These are phyloP conservation scores for Dactylorhiza incarnata DNA, from an alignment of 106 monocot species.

Conservation along the genomic window DNA sequence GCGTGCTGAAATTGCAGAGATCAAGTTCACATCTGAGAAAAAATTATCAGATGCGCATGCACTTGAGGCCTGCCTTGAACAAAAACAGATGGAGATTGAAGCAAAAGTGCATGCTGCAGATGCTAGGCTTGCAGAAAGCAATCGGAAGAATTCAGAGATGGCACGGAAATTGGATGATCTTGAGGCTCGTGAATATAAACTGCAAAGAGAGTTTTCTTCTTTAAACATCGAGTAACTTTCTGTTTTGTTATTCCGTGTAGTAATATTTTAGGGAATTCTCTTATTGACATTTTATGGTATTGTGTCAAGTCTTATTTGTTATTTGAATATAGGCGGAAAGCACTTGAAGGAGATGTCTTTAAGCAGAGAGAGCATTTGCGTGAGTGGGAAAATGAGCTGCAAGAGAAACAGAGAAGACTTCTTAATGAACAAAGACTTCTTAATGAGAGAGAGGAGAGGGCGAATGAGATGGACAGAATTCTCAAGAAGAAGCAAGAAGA, in stretches of 20 bases:
- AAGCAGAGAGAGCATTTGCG: conserved; percentile 60
- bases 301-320: background rate
- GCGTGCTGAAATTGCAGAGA: conserved; percentile 57
- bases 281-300: background rate
- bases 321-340: conserved; percentile 32
- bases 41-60: conserved; percentile 70
- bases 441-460: conserved; percentile 76
- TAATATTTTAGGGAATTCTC: background rate
- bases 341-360: conserved; percentile 45
- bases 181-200: conserved; percentile 45
- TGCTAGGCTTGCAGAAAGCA: conserved; percentile 83
- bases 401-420: conserved; percentile 77
- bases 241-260: background rate
- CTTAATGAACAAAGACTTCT: conserved; percentile 67
- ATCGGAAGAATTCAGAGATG: conserved; percentile 61
- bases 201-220: conserved; percentile 54
- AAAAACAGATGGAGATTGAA: conserved; percentile 68
- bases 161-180: conserved; percentile 75
- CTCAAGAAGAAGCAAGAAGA: conserved; percentile 66
- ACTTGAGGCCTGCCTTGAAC: conserved; percentile 55
- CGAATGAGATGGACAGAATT: conserved; percentile 40
- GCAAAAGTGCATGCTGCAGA: conserved; percentile 59
- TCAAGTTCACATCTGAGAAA: conserved; percentile 64
- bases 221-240: conserved; percentile 50
- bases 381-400: conserved; percentile 71